Base-by-base conservation (phyloP, 163 green algal species). In the Picocystis sp. region DNA sequence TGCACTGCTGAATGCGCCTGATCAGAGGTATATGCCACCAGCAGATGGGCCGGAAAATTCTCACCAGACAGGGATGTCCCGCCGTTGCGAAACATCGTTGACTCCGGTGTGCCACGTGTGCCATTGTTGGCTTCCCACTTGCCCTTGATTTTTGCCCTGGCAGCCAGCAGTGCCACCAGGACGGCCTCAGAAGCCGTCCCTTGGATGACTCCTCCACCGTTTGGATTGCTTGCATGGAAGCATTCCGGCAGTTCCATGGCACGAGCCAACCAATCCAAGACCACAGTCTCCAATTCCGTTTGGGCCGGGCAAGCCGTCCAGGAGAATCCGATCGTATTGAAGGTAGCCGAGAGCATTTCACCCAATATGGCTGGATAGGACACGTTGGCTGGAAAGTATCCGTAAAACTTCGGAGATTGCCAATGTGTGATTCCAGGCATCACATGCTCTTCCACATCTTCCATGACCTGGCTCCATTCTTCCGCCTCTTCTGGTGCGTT, bases 241-340 rank as follows among this genome's bases (percentile, higher is more conserved):
- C 46, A 48, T 3, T 53, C 25, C 0, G 80, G 82, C 23, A 93
- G 70, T n/a, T 61, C 58, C 50, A 84, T 70, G 34, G 89, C 71
- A 56, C 78, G 56, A 12, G 43, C 83, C 29, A 93, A 45, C 81
- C 81, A 92, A 66, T 92, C 81, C 61, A 93, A 69, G 58, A 80
- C 75, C 1, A 80, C 64, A 56, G 71, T 82, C 49, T 93, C 83
- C 1, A 93, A 77, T 67, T 93, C 83, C 0, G 83, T 93, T 53
- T 60, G 63, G 1, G 79, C 77, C 0, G 83, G 83, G 13, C 53
- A 74, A 25, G 49, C 55, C 22, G 79, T 68, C 79, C 79, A 89
- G 56, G 25, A 65, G 69, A 92, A 92, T 19, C 79, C 82, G 3
- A 92, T 70, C 35, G 77, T 70, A 63, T 76, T 77, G 12, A 87